These are phyloP conservation scores for Domatiomyces catenatus DNA, from an alignment of 2,329 filamentous ascomycete species.

Conservation along the genomic window DNA sequence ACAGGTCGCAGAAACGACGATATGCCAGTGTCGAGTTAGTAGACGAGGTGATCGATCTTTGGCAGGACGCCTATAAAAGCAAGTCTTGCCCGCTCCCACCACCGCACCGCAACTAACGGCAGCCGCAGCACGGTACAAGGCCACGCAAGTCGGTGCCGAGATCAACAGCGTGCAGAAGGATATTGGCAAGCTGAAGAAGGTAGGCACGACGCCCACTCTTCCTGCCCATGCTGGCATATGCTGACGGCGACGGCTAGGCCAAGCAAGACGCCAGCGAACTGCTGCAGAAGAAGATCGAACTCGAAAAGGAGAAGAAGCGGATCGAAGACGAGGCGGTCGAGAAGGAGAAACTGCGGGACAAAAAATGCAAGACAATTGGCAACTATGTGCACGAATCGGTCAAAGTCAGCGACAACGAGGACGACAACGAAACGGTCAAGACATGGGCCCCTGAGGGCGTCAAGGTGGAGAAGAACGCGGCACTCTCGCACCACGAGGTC, in stretches of 20 bases:
- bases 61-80: constrained; percentile 15
- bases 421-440: constrained; percentile 63
- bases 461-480: constrained; percentile 56
- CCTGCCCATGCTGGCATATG: background rate
- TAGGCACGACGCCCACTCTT: constrained; percentile 17
- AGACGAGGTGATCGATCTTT: constrained; percentile 59
- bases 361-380: constrained; percentile 70
- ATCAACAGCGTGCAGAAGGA: constrained; percentile 84
- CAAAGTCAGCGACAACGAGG: constrained; percentile 70
- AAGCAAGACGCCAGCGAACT: constrained; percentile 79
- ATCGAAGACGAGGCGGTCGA: constrained; percentile 57
- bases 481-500: constrained; percentile 88
- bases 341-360: constrained; percentile 59
- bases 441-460: constrained; percentile 69
- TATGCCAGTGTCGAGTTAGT: constrained; percentile 68
- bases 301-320: constrained; percentile 70
- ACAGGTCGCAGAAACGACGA: constrained; percentile 51
- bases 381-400: constrained; percentile 87
- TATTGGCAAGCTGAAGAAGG: constrained; percentile 85
- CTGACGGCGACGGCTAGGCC: constrained; percentile 31
- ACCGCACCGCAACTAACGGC: constrained; percentile 4
- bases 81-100: background rate
- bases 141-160: constrained; percentile 63
- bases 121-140: constrained; percentile 51
- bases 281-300: constrained; percentile 57